Base-by-base conservation (phyloP, 2,329 filamentous ascomycete species). In the Talaromyces sp. region DNA sequence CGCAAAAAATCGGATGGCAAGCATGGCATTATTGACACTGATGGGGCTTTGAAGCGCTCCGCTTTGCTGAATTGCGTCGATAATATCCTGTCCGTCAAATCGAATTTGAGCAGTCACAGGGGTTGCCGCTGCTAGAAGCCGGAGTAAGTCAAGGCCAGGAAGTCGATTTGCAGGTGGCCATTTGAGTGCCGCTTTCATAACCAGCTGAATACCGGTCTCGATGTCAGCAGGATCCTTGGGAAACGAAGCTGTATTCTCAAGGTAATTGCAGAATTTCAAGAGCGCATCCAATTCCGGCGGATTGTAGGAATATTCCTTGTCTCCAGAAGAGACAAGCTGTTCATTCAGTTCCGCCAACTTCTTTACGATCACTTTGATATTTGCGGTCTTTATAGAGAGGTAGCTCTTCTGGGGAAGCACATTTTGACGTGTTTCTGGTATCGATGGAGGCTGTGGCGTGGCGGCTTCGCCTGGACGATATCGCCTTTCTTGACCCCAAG, bases 91-190 rank as follows among this genome's bases (percentile, higher is more conserved):
- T 2, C 76, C 75, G 14, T 80, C 77, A 0, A 83, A 78, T 60
- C 86, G 83, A 59, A 86, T 85, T 8, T 84, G 83, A 1, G 91
- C 89, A n/a, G 88, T 85, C 1, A 85, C 78, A 0, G 91, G 86
- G 8, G 84, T 84, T 5, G 86, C 87, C 0, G 88, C 87, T 1
- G 91, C 89, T 33, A 95, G 82, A 58, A 96, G 88, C n/a, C 95
- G 91, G 5, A 98, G 83, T 1, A 98, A 82, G 75, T 98, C 95
- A 0, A 99, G 85, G 13, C 88, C 91, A 0, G 95, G 91, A 0
- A 99, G 84, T 54, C 93, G 89, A 69, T 92, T 90, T 13, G 88
- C 83, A 62, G 90, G 88, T 2, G 93, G 90, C 95, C 95, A 99
- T 37, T 83, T 77, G 0, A 90, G 92, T 19, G 88, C 86, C 62